A percentile compares a stretch with the other conserved stretches of the same genome.
These are phyloP conservation scores for Nakaseomyces delphensis DNA, from an alignment of 1,139 yeast genomes.

Conservation along the genomic window DNA sequence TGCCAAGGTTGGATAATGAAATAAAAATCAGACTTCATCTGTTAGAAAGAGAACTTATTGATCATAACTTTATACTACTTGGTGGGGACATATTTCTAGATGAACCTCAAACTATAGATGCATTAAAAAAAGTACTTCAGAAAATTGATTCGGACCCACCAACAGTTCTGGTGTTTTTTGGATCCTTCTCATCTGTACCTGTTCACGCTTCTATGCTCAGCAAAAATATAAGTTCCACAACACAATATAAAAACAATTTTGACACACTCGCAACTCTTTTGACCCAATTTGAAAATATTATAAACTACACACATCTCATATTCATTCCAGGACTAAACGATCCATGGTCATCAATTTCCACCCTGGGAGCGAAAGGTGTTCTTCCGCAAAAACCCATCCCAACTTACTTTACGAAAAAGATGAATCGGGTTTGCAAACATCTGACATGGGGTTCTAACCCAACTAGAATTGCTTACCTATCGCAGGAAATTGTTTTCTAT, in stretches of 20 bases:
- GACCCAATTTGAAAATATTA: conserved; percentile 40
- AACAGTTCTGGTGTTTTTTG: conserved; percentile 50
- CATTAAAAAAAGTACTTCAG: conserved; percentile 49
- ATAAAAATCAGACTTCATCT: conserved; percentile 47
- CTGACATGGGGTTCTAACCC: conserved; percentile 77
- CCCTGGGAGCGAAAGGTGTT: conserved; percentile 55
- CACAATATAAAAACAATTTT: conserved; percentile 58
- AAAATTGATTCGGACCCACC: conserved; percentile 47
- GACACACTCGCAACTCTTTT: conserved; percentile 58
- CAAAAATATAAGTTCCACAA: conserved; percentile 33
- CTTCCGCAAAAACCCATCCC: conserved; percentile 75
- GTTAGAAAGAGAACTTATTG: conserved; percentile 47
- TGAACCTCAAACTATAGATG: conserved; percentile 47
- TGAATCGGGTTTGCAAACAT: conserved; percentile 54
- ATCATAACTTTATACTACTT: conserved; percentile 55
- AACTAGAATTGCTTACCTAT: conserved; percentile 59
- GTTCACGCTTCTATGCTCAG: conserved; percentile 38
- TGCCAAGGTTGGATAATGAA: conserved; percentile 48
- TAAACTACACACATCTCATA: conserved; percentile 42
- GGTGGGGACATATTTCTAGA: conserved; percentile 72
- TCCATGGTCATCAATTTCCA: conserved; percentile 74
- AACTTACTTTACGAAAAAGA: conserved; percentile 53
- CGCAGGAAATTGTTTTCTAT: conserved; percentile 71
- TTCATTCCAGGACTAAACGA: conserved; percentile 86
- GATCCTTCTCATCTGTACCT: conserved; percentile 66